Evolutionary conservation across 2,329 filamentous ascomycete genomes (phyloP).

Genomic region (Mycosphaerella arachidis): DNA sequence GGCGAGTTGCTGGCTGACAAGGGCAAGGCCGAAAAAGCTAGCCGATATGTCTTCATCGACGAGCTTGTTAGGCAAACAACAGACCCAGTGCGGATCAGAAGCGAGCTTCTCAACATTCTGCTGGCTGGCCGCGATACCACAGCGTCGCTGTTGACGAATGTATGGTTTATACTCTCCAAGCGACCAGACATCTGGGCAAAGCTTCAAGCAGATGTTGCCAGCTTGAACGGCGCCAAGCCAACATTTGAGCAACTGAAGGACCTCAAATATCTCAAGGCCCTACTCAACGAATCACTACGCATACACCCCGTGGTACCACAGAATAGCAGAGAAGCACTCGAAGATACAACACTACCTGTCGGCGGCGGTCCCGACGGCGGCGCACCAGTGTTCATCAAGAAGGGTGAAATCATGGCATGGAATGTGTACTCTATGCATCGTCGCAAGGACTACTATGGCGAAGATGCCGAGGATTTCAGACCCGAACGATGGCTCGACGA

Average conservation of each 20-base stretch:
- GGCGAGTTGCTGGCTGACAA: constrained; percentile 31
- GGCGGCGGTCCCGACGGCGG: constrained; percentile 53
- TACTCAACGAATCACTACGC: constrained; percentile 73
- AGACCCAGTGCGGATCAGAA: constrained; percentile 46
- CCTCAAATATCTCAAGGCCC: constrained; percentile 45
- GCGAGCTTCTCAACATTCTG: constrained; percentile 49
- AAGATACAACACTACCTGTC: constrained; percentile 68
- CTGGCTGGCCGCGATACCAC: constrained; percentile 54
- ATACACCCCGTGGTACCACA: constrained; percentile 75
- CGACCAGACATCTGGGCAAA: constrained; percentile 29
- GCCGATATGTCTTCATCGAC: constrained; percentile 48
- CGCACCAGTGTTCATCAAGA: constrained; percentile 60
- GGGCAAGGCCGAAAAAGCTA: constrained; percentile 27
- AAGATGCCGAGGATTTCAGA: constrained; percentile 40
- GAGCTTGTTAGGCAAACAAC: constrained; percentile 44
- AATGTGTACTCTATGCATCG: constrained; percentile 70
- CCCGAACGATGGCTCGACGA: constrained; percentile 38
- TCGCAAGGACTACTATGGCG: constrained; percentile 48
- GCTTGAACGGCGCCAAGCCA: constrained; percentile 37
- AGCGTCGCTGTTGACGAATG: constrained; percentile 47
- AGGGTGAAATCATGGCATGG: constrained; percentile 64
- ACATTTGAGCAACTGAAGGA: constrained; percentile 34
- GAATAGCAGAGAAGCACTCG: constrained; percentile 68
- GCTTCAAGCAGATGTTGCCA: constrained; percentile 30
- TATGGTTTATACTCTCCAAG: constrained; percentile 36